Evolutionary conservation across 441 rosid species (phyloP), one percentile per base, ranked within the genome.

Genomic region (Isatis lusitanica): DNA sequence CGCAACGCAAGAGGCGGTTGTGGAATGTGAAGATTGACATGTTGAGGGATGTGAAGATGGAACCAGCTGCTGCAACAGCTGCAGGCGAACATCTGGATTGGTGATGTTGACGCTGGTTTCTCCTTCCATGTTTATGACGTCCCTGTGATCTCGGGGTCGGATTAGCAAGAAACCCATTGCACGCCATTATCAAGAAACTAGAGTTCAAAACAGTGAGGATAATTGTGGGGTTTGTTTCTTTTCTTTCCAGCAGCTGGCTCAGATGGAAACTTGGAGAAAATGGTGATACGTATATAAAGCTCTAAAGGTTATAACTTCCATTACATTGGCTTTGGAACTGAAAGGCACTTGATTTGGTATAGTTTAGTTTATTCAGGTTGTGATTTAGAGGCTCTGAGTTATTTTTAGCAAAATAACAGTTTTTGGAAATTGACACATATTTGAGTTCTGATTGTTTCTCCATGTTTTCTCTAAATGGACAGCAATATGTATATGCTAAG

Each of bases 1-100:
- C 83, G 44, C 92, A 79, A 85, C 76, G 86, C 38, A 79, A 66
- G 46, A 91, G 83, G 43, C 91, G 92, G 62, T 85, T 86, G 71
- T 82, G 87, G 80, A 90, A 91, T 11, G 86, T 80, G 72, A 47
- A 76, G 69, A 90, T 48, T 6, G 92, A 86, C 73, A 48, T 84
- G 80, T 87, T 88, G 61, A 93, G 82, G 39, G 91, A 84, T 13
- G 83, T 38, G 31, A 90, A 58, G 28, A 86, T 56, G 70, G 83
- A 61, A 60, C 83, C 80, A 8, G 84, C 72, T n/a, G 75, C 71
- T 21, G 73, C 73, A 15, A 64, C 66, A 6, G 73, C 72, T 7
- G 74, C 81, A 48, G 78, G 60, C 17, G 71, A 78, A 74, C 52
- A 69, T 75, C 66, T 82, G 8, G 75, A 40, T 4, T 83, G 76